Conservation (phyloP, 768 basidiomycete genomes). For the Lepiota brunneoincarnata region DNA sequence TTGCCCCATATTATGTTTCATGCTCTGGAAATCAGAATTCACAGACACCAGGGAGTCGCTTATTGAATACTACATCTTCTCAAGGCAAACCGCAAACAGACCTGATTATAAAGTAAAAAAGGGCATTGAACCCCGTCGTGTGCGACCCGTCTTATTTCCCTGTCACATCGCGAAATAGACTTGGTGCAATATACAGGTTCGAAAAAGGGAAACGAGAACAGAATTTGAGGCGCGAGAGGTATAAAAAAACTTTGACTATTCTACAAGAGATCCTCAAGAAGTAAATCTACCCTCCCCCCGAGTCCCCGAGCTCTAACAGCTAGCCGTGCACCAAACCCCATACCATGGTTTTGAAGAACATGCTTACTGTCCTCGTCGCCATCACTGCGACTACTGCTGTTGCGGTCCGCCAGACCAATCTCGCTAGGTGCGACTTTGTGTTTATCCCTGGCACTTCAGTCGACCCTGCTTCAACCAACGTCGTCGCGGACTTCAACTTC, state of each 20-base stretch:
- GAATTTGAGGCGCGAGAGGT: background rate
- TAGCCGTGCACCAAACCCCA: too few species aligned
- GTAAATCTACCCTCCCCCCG: background rate
- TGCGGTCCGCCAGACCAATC: conserved; percentile 1
- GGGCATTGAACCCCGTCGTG: too few species aligned
- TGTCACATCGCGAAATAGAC: too few species aligned
- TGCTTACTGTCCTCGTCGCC: background rate
- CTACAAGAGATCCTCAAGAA: background rate
- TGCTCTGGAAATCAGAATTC: too few species aligned
- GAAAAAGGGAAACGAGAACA: background rate
- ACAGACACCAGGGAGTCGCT: too few species aligned
- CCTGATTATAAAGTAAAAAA: too few species aligned
- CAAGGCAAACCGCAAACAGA: too few species aligned
- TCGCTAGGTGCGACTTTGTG: conserved; percentile 1
- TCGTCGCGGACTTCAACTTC: conserved; percentile 3
- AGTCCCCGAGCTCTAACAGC: background rate
- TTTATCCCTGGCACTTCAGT: conserved; percentile 1
- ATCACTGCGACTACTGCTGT: background rate
- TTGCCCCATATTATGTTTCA: too few species aligned
- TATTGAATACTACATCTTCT: too few species aligned
- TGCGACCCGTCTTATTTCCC: too few species aligned
- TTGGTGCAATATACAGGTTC: too few species aligned
- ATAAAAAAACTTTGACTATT: background rate
- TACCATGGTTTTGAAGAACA: background rate
- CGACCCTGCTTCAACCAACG: background rate